Conservation (phyloP, 1,284 basidiomycete genomes). For the Apiotrichum mycotoxinovorans region DNA sequence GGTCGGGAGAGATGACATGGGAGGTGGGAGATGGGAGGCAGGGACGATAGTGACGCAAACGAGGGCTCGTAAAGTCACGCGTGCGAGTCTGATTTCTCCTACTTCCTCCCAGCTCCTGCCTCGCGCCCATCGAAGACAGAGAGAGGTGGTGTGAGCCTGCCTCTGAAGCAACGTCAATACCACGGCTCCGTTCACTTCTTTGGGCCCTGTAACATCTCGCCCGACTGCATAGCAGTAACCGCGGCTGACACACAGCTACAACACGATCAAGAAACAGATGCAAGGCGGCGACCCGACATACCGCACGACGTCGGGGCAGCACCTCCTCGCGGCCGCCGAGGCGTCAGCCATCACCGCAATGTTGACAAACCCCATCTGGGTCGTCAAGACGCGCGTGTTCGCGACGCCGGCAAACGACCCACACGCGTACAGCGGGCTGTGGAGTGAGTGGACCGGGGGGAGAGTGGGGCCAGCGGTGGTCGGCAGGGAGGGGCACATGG, state of each 20-base stretch:
- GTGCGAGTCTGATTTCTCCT: no score
- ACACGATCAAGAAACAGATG: slow-evolving; percentile 78
- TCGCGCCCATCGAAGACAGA: no score
- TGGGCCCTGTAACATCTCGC: no score
- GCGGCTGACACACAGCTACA: slow-evolving; percentile 66
- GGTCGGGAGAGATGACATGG: background rate
- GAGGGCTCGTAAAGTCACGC: no score
- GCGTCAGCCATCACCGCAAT: slow-evolving; percentile 91
- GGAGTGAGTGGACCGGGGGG: slow-evolving; percentile 57
- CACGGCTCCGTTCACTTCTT: no score
- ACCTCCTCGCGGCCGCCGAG: slow-evolving; percentile 87
- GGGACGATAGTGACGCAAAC: no score
- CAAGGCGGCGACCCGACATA: slow-evolving; percentile 47
- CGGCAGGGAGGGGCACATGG: no score
- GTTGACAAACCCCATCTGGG: slow-evolving; percentile 97
- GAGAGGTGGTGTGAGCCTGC: no score
- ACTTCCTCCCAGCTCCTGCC: no score
- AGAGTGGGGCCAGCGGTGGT: background rate
- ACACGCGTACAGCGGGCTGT: slow-evolving; percentile 69
- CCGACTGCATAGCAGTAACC: no score
- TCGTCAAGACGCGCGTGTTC: slow-evolving; percentile 97
- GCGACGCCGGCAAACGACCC: slow-evolving; percentile 68
- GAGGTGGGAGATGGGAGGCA: no score
- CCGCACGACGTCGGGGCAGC: slow-evolving; percentile 67
- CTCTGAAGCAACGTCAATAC: no score